phyloP scores from a whole-genome alignment of 305 asterid genomes.

The Stenogyne calaminthoides region DNA sequence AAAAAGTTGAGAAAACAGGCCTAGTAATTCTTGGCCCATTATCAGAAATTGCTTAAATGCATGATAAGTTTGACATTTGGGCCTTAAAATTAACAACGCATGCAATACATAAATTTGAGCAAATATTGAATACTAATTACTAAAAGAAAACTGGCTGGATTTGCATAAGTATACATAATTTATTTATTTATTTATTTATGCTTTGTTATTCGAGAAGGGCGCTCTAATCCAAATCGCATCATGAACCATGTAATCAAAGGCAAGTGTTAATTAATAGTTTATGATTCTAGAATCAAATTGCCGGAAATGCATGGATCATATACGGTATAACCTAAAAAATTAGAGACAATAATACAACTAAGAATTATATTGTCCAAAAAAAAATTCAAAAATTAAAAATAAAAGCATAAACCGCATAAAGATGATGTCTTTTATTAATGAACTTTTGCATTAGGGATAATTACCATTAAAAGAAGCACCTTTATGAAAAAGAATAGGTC shows the following conservation, averaged over 20 bases:
- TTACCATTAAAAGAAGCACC: slow-evolving; percentile 20
- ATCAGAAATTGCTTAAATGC: neutral
- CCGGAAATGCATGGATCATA: neutral
- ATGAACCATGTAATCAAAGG: neutral
- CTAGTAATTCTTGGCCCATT: neutral
- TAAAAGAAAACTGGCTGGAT: too few species aligned
- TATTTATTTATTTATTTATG: too few species aligned
- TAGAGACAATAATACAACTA: neutral
- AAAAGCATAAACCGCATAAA: neutral
- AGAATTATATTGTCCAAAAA: neutral
- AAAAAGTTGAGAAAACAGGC: neutral
- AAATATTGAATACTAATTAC: neutral
- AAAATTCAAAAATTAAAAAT: neutral
- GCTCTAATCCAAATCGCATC: neutral
- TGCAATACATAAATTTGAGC: neutral
- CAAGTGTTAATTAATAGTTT: neutral
- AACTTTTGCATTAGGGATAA: neutral
- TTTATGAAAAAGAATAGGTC: slow-evolving; percentile 34
- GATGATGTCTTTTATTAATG: slow-evolving; percentile 6
- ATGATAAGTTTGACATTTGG: neutral
- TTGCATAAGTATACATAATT: neutral
- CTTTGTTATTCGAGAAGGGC: neutral
- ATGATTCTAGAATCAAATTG: neutral
- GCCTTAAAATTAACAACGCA: neutral
- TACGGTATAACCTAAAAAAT: neutral